A percentile compares a stretch with the other conserved stretches of the same genome.
Evolutionary conservation across 169 alveolate genomes (phyloP).

Genomic region (Plasmodium gallinaceum): DNA sequence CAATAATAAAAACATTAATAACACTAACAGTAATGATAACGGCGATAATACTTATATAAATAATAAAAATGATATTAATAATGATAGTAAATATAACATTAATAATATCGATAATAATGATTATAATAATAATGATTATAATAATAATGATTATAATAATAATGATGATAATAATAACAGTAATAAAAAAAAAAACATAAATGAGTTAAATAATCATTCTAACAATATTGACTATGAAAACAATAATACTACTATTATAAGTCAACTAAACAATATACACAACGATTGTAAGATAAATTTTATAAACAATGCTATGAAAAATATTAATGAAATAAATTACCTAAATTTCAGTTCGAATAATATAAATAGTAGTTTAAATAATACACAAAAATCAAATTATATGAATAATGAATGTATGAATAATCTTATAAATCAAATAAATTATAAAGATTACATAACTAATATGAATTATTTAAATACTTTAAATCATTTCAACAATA

Average conservation of each 20-base stretch:
- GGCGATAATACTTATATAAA: too few relatives aligned
- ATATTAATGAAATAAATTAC: conserved; percentile 24
- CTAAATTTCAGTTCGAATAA: not conserved
- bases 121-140: not conserved
- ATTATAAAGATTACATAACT: not conserved
- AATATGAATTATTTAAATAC: conserved; percentile 14
- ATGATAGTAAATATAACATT: not conserved
- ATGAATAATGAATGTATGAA: not conserved
- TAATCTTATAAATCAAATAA: not conserved
- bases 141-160: not conserved
- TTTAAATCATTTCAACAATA: not conserved
- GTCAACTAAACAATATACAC: not conserved
- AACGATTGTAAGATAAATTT: not conserved
- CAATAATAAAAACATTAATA: not conserved
- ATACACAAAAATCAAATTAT: not conserved
- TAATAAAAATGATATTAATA: not conserved
- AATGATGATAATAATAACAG: not conserved
- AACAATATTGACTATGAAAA: not conserved
- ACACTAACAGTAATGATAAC: conserved; percentile 6
- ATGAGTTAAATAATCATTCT: not conserved
- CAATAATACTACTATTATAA: not conserved
- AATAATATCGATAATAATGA: not conserved
- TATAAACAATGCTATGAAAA: not conserved
- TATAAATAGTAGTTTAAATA: not conserved
- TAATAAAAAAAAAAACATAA: not conserved